Evolutionary conservation across 1,284 basidiomycete species (phyloP).

Genomic region (Ceratobasidium papillatum): DNA sequence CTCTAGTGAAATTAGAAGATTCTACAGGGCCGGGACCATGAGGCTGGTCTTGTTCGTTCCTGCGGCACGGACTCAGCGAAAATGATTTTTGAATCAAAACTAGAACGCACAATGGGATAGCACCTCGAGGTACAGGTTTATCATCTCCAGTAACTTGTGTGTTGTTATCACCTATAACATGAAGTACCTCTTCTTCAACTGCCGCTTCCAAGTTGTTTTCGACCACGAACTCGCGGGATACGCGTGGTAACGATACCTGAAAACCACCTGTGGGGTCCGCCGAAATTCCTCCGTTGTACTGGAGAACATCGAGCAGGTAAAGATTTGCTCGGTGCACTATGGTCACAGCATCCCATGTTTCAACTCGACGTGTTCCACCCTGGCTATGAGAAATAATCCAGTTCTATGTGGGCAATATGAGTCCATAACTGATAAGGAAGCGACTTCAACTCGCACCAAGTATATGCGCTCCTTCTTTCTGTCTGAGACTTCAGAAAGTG

Average conservation of each 20-base stretch:
- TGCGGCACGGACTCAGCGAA: neutral
- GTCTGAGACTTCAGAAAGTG: neutral
- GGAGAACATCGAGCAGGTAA: conserved; percentile 4
- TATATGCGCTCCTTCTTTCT: conserved; percentile 2
- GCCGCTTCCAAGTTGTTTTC: conserved; percentile 7
- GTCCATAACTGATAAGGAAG: neutral
- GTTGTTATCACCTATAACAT: neutral
- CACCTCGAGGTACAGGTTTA: no score
- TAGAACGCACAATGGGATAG: neutral
- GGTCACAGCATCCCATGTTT: neutral
- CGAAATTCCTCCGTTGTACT: neutral
- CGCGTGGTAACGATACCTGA: conserved; percentile 1
- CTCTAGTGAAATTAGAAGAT: neutral
- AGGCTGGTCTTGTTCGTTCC: neutral
- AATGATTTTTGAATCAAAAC: neutral
- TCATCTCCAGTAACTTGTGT: neutral
- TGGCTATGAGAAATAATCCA: conserved; percentile 2
- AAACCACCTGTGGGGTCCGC: no score
- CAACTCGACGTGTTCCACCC: neutral
- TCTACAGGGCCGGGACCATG: neutral
- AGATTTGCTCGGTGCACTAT: conserved; percentile 4
- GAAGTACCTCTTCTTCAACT: neutral
- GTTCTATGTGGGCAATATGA: neutral
- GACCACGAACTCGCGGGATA: neutral
- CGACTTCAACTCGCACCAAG: neutral